Evolutionary conservation across 805 yeast species (phyloP).

Genomic region (Lachancea meyersii): DNA sequence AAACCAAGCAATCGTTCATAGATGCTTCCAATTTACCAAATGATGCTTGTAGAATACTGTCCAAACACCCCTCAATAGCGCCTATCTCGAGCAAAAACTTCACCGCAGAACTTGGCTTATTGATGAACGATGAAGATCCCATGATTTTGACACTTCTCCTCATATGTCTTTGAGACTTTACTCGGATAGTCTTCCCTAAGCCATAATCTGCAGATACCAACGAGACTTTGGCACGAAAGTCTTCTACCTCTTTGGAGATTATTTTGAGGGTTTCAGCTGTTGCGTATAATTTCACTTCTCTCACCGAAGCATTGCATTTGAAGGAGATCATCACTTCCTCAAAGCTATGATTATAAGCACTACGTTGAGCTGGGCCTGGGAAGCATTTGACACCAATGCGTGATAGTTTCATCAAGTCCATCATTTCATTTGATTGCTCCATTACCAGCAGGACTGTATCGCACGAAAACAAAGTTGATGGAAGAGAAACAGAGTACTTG

Average conservation of each 20-base stretch:
- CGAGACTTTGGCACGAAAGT: not conserved
- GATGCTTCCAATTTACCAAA: conserved; percentile 19
- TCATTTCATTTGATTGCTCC: not conserved
- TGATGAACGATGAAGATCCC: conserved; percentile 22
- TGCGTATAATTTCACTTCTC: not conserved
- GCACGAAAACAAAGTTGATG: not conserved
- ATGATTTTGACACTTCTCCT: conserved; percentile 26
- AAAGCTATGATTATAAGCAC: conserved; percentile 1
- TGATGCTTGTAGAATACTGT: conserved; percentile 8
- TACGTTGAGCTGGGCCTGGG: not conserved
- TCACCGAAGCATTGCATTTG: not conserved
- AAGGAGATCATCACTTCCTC: conserved; percentile 3
- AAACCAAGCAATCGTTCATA: conserved; percentile 10
- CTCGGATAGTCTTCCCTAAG: not conserved
- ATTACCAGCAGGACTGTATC: not conserved
- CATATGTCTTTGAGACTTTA: conserved; percentile 10
- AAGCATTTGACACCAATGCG: not conserved
- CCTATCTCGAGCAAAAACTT: conserved; percentile 14
- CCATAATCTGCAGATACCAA: not conserved
- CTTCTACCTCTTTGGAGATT: not conserved
- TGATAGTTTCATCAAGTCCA: not conserved
- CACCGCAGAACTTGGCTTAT: conserved; percentile 18
- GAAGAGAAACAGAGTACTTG: not conserved
- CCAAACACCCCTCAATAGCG: conserved; percentile 11
- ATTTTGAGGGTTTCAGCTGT: not conserved